A percentile compares a stretch with the other conserved stretches of the same genome.
These are phyloP conservation scores for Camellia japonica DNA, from an alignment of 148 eudicot species.

Conservation along the genomic window DNA sequence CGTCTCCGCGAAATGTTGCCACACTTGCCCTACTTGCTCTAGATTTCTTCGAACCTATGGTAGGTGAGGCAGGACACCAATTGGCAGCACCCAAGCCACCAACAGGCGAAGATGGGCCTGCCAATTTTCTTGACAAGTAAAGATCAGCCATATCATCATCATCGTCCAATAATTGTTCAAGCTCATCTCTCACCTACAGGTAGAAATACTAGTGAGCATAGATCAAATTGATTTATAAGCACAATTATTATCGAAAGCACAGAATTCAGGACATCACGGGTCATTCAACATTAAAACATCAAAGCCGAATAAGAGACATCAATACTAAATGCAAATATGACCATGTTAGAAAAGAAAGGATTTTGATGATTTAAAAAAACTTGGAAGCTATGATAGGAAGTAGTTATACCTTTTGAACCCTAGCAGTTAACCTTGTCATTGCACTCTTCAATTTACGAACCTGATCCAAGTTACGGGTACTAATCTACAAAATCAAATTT, in stretches of 20 bases:
- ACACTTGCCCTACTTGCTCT: conserved; percentile 69
- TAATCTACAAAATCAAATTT: conserved; percentile 40
- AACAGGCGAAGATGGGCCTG: conserved; percentile 47
- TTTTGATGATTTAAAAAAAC: neutral
- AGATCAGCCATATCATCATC: conserved; percentile 84
- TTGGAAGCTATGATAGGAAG: neutral
- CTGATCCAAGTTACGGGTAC: conserved; percentile 73
- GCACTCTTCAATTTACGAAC: conserved; percentile 81
- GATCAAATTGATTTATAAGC: neutral
- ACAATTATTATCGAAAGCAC: neutral
- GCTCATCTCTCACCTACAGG: conserved; percentile 74
- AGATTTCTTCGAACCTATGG: conserved; percentile 57
- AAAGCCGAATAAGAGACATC: neutral
- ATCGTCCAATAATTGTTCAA: conserved; percentile 74
- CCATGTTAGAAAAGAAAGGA: neutral
- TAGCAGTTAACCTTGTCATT: conserved; percentile 75
- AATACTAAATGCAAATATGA: neutral
- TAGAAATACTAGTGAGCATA: neutral
- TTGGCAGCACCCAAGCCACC: conserved; percentile 49
- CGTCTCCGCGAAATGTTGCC: conserved; percentile 53
- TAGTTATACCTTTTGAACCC: conserved; percentile 64
- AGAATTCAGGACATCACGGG: no score
- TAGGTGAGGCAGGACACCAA: conserved; percentile 52
- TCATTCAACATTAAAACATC: no score
- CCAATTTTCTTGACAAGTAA: conserved; percentile 64